Conservation (phyloP, 2,329 filamentous ascomycete genomes). For the Exophiala alcalophila region DNA sequence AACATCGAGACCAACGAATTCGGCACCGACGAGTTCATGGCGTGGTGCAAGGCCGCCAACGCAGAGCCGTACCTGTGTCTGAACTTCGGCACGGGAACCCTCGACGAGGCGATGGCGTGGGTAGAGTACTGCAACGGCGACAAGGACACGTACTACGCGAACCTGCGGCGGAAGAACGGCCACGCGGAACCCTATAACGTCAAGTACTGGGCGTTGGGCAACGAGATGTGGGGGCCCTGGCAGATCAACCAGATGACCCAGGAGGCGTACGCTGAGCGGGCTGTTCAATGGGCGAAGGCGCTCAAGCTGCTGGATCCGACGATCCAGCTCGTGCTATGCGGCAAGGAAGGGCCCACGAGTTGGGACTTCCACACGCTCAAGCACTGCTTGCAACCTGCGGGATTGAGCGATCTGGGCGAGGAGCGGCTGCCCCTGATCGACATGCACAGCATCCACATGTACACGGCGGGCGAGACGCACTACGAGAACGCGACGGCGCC, state of each 20-base stretch:
- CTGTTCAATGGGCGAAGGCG: constrained; percentile 36
- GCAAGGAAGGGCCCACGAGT: constrained; percentile 63
- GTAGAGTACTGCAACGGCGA: constrained; percentile 82
- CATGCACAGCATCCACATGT: constrained; percentile 79
- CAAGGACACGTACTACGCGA: constrained; percentile 76
- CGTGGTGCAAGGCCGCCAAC: constrained; percentile 70
- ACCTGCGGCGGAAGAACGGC: constrained; percentile 72
- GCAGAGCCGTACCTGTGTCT: constrained; percentile 77
- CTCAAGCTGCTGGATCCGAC: constrained; percentile 57
- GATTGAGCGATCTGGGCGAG: constrained; percentile 42
- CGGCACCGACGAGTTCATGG: constrained; percentile 82
- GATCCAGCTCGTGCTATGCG: constrained; percentile 70
- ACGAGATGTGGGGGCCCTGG: constrained; percentile 63
- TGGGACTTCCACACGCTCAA: constrained; percentile 75
- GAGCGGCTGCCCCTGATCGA: constrained; percentile 55
- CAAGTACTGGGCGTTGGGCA: constrained; percentile 84
- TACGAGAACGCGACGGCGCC: constrained; percentile 61
- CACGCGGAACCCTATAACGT: constrained; percentile 73
- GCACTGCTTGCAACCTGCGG: constrained; percentile 57
- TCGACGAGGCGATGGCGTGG: constrained; percentile 55
- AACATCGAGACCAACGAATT: constrained; percentile 70
- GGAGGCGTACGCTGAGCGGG: constrained; percentile 58
- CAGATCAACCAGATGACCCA: constrained; percentile 60
- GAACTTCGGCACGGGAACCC: constrained; percentile 73
- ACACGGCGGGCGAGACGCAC: constrained; percentile 59